Percentiles rank a stretch among this genome's conserved stretches.
These are phyloP conservation scores for Handroanthus guayacan DNA, from an alignment of 257 asterid species.

Conservation along the genomic window DNA sequence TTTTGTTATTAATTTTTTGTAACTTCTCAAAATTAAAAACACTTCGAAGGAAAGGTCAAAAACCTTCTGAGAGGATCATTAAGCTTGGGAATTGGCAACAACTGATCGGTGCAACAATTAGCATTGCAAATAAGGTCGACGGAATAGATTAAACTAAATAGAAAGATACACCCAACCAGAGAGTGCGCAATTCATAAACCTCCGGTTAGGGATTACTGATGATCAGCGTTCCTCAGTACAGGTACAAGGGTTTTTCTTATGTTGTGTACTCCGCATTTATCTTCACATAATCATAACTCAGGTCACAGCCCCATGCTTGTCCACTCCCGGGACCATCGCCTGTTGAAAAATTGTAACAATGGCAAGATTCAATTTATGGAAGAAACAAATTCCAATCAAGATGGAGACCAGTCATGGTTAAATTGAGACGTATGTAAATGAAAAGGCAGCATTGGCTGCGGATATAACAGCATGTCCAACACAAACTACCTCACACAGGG, in stretches of 20 bases:
- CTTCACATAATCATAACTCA: slow-evolving; percentile 92
- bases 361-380: background rate
- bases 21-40: too few species aligned
- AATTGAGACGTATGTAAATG: background rate
- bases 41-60: too few species aligned
- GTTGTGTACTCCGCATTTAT: slow-evolving; percentile 90
- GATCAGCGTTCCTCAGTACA: too few species aligned
- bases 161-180: background rate
- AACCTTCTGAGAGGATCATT: background rate
- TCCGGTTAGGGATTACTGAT: background rate
- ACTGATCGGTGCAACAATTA: background rate
- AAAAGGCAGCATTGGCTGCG: background rate
- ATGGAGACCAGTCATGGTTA: background rate
- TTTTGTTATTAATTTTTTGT: too few species aligned
- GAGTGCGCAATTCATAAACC: background rate
- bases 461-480: background rate
- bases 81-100: background rate
- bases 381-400: background rate
- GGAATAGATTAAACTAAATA: too few species aligned
- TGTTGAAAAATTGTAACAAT: slow-evolving; percentile 30
- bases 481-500: background rate
- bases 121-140: background rate
- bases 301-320: slow-evolving; percentile 95
- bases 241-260: background rate
- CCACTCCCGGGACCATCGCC: slow-evolving; percentile 87